These are phyloP conservation scores for Salix caprea DNA, from an alignment of 345 rosid genomes.

Conservation along the genomic window DNA sequence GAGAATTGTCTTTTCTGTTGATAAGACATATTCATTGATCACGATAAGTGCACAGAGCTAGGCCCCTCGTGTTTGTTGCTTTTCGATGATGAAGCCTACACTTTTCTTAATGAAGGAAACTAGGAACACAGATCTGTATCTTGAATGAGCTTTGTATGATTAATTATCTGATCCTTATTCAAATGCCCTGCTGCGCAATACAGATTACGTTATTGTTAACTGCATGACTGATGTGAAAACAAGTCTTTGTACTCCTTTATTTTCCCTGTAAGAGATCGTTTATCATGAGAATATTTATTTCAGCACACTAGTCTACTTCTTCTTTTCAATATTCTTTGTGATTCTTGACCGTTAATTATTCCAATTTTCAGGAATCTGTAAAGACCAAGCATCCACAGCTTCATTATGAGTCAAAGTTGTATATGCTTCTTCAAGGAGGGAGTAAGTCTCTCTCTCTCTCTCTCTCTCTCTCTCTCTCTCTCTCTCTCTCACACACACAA, in stretches of 20 bases:
- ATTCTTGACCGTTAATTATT: background rate
- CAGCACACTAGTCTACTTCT: background rate
- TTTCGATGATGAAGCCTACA: too few species aligned
- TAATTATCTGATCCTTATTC: background rate
- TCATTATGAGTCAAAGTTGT: conserved; percentile 78
- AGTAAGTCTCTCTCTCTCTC: conserved; percentile 38
- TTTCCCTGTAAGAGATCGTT: background rate
- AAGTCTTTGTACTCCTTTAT: background rate
- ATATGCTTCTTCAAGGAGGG: conserved; percentile 88
- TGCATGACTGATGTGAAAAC: background rate
- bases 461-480: conserved; percentile 2
- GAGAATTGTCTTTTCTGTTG: too few species aligned
- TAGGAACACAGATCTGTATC: background rate
- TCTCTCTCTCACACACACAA: background rate
- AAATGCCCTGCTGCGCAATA: background rate
- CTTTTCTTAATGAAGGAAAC: background rate
- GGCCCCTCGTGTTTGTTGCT: too few species aligned
- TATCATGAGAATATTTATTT: background rate
- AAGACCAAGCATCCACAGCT: conserved; percentile 91
- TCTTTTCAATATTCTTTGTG: background rate
- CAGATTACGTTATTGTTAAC: background rate
- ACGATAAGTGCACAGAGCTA: too few species aligned
- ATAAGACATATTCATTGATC: too few species aligned
- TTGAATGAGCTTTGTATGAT: background rate
- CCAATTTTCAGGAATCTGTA: conserved; percentile 58